Percentiles rank a stretch among this genome's conserved stretches.
Evolutionary conservation across 2,329 filamentous ascomycete genomes (phyloP).

Genomic region (Westerdykella ornata): DNA sequence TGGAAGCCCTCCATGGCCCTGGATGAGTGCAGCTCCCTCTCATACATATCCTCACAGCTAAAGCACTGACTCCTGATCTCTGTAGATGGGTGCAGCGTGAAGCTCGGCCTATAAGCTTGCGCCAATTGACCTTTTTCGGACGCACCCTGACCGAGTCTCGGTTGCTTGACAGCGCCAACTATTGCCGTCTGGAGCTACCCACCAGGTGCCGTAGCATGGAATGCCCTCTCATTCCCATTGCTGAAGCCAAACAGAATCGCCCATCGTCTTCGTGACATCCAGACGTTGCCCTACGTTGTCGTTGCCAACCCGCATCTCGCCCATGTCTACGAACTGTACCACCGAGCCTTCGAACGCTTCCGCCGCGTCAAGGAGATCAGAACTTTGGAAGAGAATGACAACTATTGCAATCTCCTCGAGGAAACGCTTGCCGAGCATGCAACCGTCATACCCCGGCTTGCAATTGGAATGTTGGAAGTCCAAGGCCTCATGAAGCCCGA

Average conservation of each 20-base stretch:
- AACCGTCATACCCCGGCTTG: conserved; percentile 86
- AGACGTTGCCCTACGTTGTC: conserved; percentile 89
- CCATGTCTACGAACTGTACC: conserved; percentile 94
- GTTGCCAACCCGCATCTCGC: conserved; percentile 92
- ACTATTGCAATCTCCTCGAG: conserved; percentile 72
- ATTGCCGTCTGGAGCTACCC: conserved; percentile 89
- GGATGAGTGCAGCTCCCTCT: conserved; percentile 47
- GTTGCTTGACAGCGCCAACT: conserved; percentile 90
- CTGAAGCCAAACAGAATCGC: conserved; percentile 57
- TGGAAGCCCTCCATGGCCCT: conserved; percentile 55
- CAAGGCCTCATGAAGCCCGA: conserved; percentile 72
- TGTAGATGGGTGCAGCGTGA: conserved; percentile 85
- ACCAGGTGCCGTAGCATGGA: conserved; percentile 53
- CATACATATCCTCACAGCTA: conserved; percentile 8
- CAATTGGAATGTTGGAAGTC: conserved; percentile 90
- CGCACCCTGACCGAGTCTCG: conserved; percentile 84
- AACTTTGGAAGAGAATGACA: conserved; percentile 82
- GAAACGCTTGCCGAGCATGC: conserved; percentile 80
- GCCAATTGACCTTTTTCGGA: conserved; percentile 95
- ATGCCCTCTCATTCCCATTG: neutral
- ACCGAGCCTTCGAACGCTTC: conserved; percentile 88
- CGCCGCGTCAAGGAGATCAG: conserved; percentile 78
- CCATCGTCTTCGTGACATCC: conserved; percentile 93
- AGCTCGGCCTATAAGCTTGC: conserved; percentile 88
- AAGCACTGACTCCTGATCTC: conserved; percentile 7